These are phyloP conservation scores for Apiospora phragmitis DNA, from an alignment of 2,329 filamentous ascomycete genomes.

Conservation along the genomic window DNA sequence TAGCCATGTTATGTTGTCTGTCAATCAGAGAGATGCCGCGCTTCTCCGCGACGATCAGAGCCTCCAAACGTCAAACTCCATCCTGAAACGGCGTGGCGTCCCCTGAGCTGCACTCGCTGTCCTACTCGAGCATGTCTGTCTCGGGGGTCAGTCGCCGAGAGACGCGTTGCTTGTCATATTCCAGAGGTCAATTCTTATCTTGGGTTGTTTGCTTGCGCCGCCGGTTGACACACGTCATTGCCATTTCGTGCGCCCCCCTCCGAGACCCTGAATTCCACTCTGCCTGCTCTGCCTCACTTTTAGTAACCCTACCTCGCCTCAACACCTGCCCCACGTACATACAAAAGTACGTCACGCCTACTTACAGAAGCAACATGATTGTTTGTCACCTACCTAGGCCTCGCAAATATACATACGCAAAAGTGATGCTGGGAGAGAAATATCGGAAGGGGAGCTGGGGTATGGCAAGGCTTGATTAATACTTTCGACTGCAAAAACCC, in stretches of 20 bases:
- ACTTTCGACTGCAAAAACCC: background rate
- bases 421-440: background rate
- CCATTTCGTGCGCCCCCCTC: background rate
- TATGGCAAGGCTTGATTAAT: background rate
- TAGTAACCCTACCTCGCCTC: background rate
- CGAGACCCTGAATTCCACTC: slow-evolving; percentile 1
- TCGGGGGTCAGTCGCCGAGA: background rate
- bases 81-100: background rate
- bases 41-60: background rate
- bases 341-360: background rate
- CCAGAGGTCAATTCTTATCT: background rate
- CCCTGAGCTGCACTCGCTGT: background rate
- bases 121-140: background rate
- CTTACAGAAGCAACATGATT: background rate
- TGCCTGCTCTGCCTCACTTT: background rate
- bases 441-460: background rate
- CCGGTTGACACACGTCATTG: background rate
- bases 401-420: background rate
- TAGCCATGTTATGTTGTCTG: background rate
- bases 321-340: background rate
- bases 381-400: background rate
- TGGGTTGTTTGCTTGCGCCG: background rate
- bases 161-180: background rate
- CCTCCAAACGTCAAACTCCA: background rate
- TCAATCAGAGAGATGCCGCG: background rate